phyloP scores from a whole-genome alignment of 2,329 filamentous ascomycete genomes.

The Microcyclosporella mali region DNA sequence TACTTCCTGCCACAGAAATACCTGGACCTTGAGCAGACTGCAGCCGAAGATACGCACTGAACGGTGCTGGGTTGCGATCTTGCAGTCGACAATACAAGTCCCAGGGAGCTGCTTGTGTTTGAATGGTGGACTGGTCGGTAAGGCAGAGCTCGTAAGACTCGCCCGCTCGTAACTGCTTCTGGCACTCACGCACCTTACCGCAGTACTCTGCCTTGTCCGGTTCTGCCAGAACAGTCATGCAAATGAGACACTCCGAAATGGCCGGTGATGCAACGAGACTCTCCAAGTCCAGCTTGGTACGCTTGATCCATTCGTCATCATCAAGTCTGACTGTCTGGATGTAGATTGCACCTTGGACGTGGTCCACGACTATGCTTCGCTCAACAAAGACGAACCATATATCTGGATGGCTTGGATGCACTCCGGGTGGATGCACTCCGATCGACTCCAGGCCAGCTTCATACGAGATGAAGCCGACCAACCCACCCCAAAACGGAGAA shows the following conservation, averaged over 20 bases:
- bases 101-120: slow-evolving; percentile 47
- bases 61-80: slow-evolving; percentile 69
- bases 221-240: slow-evolving; percentile 12
- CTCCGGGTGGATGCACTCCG: slow-evolving; percentile 37
- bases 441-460: slow-evolving; percentile 68
- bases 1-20: slow-evolving; percentile 69
- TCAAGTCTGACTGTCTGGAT: slow-evolving; percentile 60
- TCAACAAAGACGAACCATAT: slow-evolving; percentile 71
- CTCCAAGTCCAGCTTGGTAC: background rate
- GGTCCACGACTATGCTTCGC: slow-evolving; percentile 71
- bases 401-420: slow-evolving; percentile 53
- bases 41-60: slow-evolving; percentile 74
- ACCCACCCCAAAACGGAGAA: slow-evolving; percentile 69
- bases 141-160: slow-evolving; percentile 83
- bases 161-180: slow-evolving; percentile 65
- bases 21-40: slow-evolving; percentile 35
- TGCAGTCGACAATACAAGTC: slow-evolving; percentile 65
- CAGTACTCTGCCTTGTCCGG: slow-evolving; percentile 48
- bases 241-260: background rate
- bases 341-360: slow-evolving; percentile 54
- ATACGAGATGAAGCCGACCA: slow-evolving; percentile 80
- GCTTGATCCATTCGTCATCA: slow-evolving; percentile 30
- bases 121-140: slow-evolving; percentile 66
- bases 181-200: slow-evolving; percentile 60
- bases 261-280: background rate